phyloP scores from a whole-genome alignment of 176 grass and related monocot species.

The Miscanthus lutarioriparius region DNA sequence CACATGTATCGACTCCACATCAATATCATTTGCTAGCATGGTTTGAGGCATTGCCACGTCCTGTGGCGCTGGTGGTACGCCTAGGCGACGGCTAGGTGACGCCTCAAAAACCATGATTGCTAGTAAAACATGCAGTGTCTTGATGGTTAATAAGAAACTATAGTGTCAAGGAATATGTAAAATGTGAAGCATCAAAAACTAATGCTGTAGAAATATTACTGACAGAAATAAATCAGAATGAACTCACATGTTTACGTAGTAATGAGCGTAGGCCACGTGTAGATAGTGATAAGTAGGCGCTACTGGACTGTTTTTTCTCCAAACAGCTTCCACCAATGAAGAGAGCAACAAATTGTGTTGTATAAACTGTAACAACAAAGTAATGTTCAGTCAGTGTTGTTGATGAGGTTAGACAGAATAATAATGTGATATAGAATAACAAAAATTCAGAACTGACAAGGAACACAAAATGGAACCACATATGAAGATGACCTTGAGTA shows the following conservation, averaged over 20 bases:
- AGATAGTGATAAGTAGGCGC: conserved; percentile 86
- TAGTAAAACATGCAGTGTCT: no score
- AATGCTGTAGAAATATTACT: not conserved
- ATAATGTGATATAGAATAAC: not conserved
- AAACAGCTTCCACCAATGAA: conserved; percentile 58
- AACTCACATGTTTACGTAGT: conserved; percentile 81
- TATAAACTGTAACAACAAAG: conserved; percentile 58
- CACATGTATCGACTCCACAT: not conserved
- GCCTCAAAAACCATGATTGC: no score
- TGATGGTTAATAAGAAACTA: no score
- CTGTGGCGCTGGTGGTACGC: no score
- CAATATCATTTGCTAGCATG: not conserved
- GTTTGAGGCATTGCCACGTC: no score
- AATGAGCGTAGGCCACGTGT: conserved; percentile 76
- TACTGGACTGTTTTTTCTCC: conserved; percentile 64
- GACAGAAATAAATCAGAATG: not conserved
- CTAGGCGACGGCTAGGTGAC: no score
- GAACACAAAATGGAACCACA: conserved; percentile 11
- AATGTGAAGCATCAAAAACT: no score
- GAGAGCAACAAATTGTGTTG: conserved; percentile 83
- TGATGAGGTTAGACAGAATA: conserved; percentile 23
- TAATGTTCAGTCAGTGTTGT: conserved; percentile 13
- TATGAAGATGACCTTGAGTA: not conserved
- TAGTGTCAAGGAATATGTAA: no score
- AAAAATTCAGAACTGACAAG: not conserved